These are phyloP conservation scores for Aureobasidium sp. DNA, from an alignment of 2,329 filamentous ascomycete genomes.

Conservation along the genomic window DNA sequence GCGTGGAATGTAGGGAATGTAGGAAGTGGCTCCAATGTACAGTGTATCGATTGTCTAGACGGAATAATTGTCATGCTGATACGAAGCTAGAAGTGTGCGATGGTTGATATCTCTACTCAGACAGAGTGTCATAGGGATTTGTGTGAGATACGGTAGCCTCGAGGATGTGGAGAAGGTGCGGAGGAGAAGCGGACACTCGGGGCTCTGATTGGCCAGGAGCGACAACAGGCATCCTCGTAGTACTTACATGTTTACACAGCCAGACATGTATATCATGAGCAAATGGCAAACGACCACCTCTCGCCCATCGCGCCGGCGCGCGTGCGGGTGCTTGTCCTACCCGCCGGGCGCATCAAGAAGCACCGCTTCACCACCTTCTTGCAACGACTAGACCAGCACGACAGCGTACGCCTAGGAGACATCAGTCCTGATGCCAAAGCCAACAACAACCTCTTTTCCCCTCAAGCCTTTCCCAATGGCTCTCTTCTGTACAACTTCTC, in stretches of 20 bases:
- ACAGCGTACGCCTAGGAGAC: slow-evolving; percentile 76
- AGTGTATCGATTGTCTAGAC: background rate
- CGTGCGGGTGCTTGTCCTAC: slow-evolving; percentile 79
- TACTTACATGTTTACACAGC: background rate
- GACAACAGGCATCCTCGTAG: background rate
- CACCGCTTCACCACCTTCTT: slow-evolving; percentile 73
- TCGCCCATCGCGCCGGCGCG: slow-evolving; percentile 86
- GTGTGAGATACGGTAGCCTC: background rate
- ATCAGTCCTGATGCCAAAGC: slow-evolving; percentile 77
- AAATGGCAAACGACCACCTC: slow-evolving; percentile 81
- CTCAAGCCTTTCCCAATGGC: slow-evolving; percentile 76
- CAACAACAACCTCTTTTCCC: slow-evolving; percentile 90
- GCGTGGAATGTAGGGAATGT: background rate
- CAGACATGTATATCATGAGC: slow-evolving; percentile 35
- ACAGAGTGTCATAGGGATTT: background rate
- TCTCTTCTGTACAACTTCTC: slow-evolving; percentile 83
- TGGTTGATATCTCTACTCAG: background rate
- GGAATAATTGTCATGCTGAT: background rate
- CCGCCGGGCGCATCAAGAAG: slow-evolving; percentile 76
- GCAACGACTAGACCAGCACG: slow-evolving; percentile 66
- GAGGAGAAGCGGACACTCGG: background rate
- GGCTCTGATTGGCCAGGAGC: background rate
- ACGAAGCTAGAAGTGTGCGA: background rate
- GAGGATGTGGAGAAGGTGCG: background rate
- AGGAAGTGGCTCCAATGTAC: background rate